Base-by-base conservation (phyloP, 2,329 filamentous ascomycete genomes). In the Monilinia fructicola region DNA sequence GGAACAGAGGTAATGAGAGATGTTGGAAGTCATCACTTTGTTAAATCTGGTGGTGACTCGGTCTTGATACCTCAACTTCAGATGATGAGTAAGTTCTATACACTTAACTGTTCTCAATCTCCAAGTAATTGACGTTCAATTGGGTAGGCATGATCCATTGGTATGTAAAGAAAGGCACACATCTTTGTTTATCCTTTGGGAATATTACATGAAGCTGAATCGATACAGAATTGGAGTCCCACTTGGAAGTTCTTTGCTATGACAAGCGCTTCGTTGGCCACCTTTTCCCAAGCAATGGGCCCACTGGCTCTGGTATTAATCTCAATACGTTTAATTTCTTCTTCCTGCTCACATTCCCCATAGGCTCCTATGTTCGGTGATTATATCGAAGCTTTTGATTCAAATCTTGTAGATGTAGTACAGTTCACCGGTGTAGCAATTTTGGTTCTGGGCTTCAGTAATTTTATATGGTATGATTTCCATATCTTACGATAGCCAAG, bases 1-100 rank as follows among this genome's bases (percentile, higher is more conserved):
- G 73, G 75, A 10, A 76, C 73, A 21, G 78, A 80, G 74, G 77
- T 79, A 65, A 80, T 80, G 78, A 74, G 72, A 48, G 78, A 90
- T 79, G 81, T 88, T 48, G 85, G 85, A 26, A 78, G 79, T 1
- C 85, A 87, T 75, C 86, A 88, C 75, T 89, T 89, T 72, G 85
- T 89, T 72, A 89, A 88, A 72, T 78, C 80, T 35, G 76, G 77
- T 28, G 74, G 76, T 28, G 77, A 80, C 44, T 81, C 83, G 5
- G 79, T 84, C 21, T 74, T 83, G 10, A 76, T 83, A n/a, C 82
- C 82, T 10, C 78, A 79, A 59, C 82, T 0, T 80, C 79, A 28
- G 77, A 78, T 53, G 78, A 83, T 67, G 76, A 80, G 5, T 53
- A 62, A 18, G 14, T 42, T 9, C 31, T 23, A 28, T 9, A 18